Conservation (phyloP, 1,284 basidiomycete genomes). For the Ustilago trichophora region DNA sequence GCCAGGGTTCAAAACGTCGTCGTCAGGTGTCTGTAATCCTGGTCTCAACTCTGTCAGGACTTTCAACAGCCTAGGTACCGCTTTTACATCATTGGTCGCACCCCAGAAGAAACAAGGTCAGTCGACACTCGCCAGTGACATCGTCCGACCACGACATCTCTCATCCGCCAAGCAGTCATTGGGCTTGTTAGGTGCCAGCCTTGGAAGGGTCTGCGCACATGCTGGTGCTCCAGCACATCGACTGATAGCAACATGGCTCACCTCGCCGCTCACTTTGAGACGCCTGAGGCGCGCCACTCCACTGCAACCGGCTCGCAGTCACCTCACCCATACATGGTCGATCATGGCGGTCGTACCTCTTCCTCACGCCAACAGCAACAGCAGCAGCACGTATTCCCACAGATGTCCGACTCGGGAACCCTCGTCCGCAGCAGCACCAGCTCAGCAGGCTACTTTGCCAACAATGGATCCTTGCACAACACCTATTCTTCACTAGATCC, state of each 20-base stretch:
- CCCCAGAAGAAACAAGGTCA: no score
- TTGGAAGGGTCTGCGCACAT: not conserved
- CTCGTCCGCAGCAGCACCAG: slow-evolving; percentile 15
- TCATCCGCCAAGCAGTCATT: not conserved
- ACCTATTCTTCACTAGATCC: slow-evolving; percentile 11
- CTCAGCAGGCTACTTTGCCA: slow-evolving; percentile 1
- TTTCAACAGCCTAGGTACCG: no score
- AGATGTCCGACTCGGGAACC: slow-evolving; percentile 14
- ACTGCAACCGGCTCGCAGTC: slow-evolving; percentile 11
- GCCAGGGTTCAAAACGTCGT: not conserved
- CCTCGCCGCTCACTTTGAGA: slow-evolving; percentile 44
- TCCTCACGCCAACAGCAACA: slow-evolving; percentile 12
- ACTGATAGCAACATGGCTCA: slow-evolving; percentile 22
- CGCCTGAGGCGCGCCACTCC: slow-evolving; percentile 14
- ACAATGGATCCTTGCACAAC: slow-evolving; percentile 6
- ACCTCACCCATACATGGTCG: slow-evolving; percentile 20
- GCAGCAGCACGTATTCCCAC: slow-evolving; percentile 21
- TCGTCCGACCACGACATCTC: no score
- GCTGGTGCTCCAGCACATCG: not conserved
- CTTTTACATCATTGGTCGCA: no score
- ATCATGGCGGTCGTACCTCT: slow-evolving; percentile 4
- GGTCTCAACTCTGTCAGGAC: no score
- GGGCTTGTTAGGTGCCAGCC: not conserved
- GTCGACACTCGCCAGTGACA: not conserved
- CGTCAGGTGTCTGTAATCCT: slow-evolving; percentile 7